Base-by-base conservation (phyloP, 2,329 filamentous ascomycete species). In the Onygena corvina region DNA sequence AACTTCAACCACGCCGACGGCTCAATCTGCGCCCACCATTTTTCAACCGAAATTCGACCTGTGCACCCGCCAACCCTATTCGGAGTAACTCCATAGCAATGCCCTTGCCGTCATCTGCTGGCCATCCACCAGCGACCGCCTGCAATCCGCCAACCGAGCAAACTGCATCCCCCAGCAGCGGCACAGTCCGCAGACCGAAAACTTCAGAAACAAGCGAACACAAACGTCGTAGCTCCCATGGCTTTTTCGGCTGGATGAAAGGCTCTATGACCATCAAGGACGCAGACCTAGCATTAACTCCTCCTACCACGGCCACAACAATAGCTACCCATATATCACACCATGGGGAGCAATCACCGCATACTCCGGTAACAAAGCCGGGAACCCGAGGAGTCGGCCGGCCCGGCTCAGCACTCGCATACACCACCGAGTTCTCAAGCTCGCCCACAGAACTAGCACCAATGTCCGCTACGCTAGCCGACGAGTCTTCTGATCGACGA, bases 181-280 rank as follows among this genome's bases (percentile, higher is more conserved):
- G 30, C 14, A 48, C 47, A 33, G 12, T 12, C 16, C 40, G 31
- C 30, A 29, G 23, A 25, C 18, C 40, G 20, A 23, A 18, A 40
- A 47, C 46, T 33, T 61, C 64, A 1, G 57, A 61, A 33, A 58
- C 57, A 46, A 56, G 54, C 18, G 64, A 65, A 7, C 60, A 64
- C 49, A 65, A 66, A 49, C 59, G 65, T 18, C 65, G 63, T 36
- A 62, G 63, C 49, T 68, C 66, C 2, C 53, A 65, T 4, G 59
- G 63, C 1, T 59, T 69, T 21, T 61, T 67, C 33, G 60, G 63
- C n/a, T 69, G 66, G 66, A 64, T 69, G 57, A 68, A 67, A 53
- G 57, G 61, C 5, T 30, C 51, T 3, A 46, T n/a, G 8, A 23
- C 36, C 20, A 18, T 23, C 18, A 40, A 40, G 18, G 36, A 40